phyloP scores from a whole-genome alignment of 495 filamentous ascomycete genomes.

The Aspergillus nanangensis region DNA sequence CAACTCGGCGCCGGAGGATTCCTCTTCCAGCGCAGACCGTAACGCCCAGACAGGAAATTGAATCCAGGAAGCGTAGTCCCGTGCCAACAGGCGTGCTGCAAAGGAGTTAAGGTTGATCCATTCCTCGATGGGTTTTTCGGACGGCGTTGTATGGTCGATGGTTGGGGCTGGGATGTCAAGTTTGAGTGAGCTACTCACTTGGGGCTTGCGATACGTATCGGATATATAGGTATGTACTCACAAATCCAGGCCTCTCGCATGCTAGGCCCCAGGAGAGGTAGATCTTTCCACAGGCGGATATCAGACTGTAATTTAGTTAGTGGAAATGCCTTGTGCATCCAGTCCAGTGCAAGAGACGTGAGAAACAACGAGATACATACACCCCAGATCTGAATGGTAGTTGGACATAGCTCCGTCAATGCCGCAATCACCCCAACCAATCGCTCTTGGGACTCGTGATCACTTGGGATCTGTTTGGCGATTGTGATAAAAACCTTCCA shows the following conservation, averaged over 20 bases:
- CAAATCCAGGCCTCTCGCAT: slow-evolving; percentile 5
- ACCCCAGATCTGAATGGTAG: slow-evolving; percentile 2
- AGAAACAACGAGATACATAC: background rate
- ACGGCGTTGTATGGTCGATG: background rate
- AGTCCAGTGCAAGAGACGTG: no score
- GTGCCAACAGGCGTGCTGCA: background rate
- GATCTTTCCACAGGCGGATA: background rate
- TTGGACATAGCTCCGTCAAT: background rate
- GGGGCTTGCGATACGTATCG: background rate
- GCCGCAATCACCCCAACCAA: slow-evolving; percentile 2
- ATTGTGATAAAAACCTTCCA: background rate
- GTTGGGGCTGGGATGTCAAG: background rate
- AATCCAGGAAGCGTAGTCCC: background rate
- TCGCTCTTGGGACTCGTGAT: slow-evolving; percentile 1
- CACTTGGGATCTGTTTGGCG: slow-evolving; percentile 2
- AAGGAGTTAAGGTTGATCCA: slow-evolving; percentile 7
- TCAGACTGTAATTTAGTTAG: background rate
- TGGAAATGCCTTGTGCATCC: background rate
- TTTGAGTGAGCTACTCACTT: background rate
- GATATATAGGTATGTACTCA: background rate
- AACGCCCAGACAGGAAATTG: slow-evolving; percentile 1
- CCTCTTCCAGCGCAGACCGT: background rate
- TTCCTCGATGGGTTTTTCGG: background rate
- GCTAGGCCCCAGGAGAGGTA: slow-evolving; percentile 1
- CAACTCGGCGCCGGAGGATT: background rate